Base-by-base conservation (phyloP, 257 asterid species). In the Solanum tacnaense region DNA sequence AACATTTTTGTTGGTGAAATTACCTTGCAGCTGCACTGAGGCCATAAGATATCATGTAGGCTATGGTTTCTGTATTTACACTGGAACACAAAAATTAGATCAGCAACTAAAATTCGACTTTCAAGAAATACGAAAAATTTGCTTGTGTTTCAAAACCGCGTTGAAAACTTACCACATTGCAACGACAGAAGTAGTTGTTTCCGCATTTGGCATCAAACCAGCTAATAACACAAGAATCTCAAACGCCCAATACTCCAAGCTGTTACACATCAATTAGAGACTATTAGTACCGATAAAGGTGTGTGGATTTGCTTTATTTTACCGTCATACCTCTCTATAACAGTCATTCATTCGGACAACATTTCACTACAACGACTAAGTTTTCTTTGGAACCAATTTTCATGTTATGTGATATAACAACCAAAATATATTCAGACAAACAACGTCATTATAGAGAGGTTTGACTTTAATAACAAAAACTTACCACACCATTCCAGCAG, bases 1-100 rank as follows among this genome's bases (percentile, higher is more conserved):
- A 27, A 68, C 36, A 16, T 6, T 75, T 44, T 25, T 29, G 9
- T 58, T 10, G 5, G 41, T n/a, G 13, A 39, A 7, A 25, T 89
- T 93, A 95, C 98, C 98, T 96, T 15, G 98, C 98, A 68, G 98
- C 98, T 46, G 98, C 95, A 72, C 98, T 94, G 20, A 96, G 95
- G 16, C 96, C 98, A 71, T 95, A 96, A 34, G 98, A 94, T 32
- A 92, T 88, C 98, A 93, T 96, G 89, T 87, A 96, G 87, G 92
- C 68, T 56, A 89, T 81, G 83, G 91, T 86, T 88, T 91, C 91
- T 41, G 93, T 92, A 44, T 90, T 90, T 58, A 92, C 91, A 86
- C 94, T 91, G 90, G 13, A 21, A 7, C 58, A 67, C 31, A 84
- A 78, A 41, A 87, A 16, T 21, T 3, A 84, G 58, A 67, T 58